phyloP scores from a whole-genome alignment of 1,284 basidiomycete species.

The Exsudoporus floridanus region DNA sequence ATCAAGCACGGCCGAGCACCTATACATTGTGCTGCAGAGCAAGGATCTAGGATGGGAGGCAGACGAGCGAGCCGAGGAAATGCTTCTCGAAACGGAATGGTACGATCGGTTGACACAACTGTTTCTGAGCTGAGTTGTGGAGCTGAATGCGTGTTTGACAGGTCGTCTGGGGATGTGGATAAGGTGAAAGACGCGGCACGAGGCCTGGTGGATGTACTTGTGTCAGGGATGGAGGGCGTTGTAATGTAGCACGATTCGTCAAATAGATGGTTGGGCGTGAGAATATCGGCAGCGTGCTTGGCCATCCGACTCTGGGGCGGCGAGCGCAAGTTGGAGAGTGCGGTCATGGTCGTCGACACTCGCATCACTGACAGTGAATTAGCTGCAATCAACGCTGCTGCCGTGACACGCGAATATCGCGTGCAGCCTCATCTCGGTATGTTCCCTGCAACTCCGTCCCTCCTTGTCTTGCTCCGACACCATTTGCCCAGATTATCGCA shows the following conservation, averaged over 20 bases:
- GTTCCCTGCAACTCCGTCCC: conserved; percentile 28
- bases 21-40: conserved; percentile 74
- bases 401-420: conserved; percentile 80
- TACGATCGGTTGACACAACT: conserved; percentile 32
- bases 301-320: conserved; percentile 13
- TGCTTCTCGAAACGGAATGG: conserved; percentile 84
- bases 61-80: conserved; percentile 65
- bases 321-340: conserved; percentile 9
- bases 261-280: conserved; percentile 19
- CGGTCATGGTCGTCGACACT: conserved; percentile 52
- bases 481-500: conserved; percentile 77
- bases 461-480: conserved; percentile 13
- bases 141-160: conserved; percentile 37
- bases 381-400: conserved; percentile 82
- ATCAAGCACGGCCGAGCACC: conserved; percentile 73
- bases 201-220: conserved; percentile 31
- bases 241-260: conserved; percentile 14
- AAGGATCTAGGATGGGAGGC: conserved; percentile 63
- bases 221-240: conserved; percentile 28
- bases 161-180: conserved; percentile 42
- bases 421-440: conserved; percentile 89
- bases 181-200: conserved; percentile 38
- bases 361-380: conserved; percentile 73
- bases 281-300: conserved; percentile 16
- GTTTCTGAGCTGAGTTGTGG: conserved; percentile 20